A percentile compares a stretch with the other conserved stretches of the same genome.
Conservation (phyloP, 139 green algal genomes). For the Diplosphaera chodatii region DNA sequence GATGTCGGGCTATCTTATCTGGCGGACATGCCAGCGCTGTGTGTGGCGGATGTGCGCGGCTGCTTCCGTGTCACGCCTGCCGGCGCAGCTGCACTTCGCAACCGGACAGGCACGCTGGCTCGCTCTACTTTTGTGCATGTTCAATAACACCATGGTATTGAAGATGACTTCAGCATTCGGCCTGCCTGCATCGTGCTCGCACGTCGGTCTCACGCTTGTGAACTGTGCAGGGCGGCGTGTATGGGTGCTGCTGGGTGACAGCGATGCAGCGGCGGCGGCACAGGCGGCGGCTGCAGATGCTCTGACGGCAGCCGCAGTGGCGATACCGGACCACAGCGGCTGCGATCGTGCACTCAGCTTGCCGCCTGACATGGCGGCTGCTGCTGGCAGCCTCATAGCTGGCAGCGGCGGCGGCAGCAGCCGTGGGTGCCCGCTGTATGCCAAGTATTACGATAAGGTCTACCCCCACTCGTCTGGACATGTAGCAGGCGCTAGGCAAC, state of each 20-base stretch:
- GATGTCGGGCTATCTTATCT: background rate
- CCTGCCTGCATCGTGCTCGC: too few species aligned
- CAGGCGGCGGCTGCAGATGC: background rate
- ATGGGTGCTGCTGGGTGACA: background rate
- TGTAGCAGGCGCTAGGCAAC: too few species aligned
- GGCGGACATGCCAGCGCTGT: background rate
- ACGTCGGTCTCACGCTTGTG: too few species aligned
- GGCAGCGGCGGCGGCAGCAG: background rate
- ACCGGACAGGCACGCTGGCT: too few species aligned
- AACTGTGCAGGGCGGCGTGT: background rate
- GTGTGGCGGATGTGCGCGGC: background rate
- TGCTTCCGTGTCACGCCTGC: background rate
- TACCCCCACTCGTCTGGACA: background rate
- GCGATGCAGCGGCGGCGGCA: background rate
- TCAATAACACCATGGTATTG: too few species aligned
- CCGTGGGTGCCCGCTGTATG: background rate
- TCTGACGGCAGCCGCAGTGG: background rate
- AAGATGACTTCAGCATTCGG: too few species aligned
- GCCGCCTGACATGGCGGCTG: too few species aligned
- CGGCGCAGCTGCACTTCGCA: background rate
- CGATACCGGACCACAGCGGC: background rate
- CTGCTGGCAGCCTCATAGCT: too few species aligned
- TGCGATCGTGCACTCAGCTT: too few species aligned
- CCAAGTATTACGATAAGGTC: background rate
- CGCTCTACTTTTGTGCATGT: too few species aligned